Conservation (phyloP, 2,329 filamentous ascomycete genomes). For the Calonectria hawksworthii region DNA sequence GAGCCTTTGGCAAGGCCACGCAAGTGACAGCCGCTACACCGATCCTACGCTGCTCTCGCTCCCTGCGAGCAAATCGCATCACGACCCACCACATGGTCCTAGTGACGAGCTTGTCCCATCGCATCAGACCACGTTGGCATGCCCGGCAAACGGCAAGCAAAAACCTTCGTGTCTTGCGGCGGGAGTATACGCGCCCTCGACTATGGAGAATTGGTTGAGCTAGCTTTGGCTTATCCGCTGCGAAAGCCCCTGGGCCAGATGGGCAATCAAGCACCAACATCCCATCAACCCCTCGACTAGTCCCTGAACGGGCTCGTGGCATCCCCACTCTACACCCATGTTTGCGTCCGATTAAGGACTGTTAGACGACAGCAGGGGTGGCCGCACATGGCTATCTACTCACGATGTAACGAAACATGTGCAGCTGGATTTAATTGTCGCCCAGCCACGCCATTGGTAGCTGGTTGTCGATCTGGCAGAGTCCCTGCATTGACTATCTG, state of each 20-base stretch:
- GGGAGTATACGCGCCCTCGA: background rate
- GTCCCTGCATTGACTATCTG: background rate
- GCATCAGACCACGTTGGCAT: background rate
- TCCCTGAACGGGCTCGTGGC: background rate
- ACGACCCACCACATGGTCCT: background rate
- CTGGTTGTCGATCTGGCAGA: background rate
- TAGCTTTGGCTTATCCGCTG: background rate
- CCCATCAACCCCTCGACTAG: background rate
- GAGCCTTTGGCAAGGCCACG: background rate
- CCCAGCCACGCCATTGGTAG: background rate
- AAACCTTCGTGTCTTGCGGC: background rate
- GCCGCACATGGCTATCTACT: background rate
- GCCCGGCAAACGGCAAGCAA: background rate
- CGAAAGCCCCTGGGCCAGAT: background rate
- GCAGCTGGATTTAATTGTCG: background rate
- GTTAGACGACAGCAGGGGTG: background rate
- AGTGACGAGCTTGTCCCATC: background rate
- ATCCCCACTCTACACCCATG: background rate
- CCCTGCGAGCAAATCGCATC: background rate
- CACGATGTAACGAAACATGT: background rate
- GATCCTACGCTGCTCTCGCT: background rate
- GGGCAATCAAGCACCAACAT: background rate
- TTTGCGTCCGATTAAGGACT: background rate
- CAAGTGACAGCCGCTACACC: background rate
- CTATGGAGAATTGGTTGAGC: background rate